Evolutionary conservation across 2,329 filamentous ascomycete genomes (phyloP).

Genomic region (Claviceps purpurea): DNA sequence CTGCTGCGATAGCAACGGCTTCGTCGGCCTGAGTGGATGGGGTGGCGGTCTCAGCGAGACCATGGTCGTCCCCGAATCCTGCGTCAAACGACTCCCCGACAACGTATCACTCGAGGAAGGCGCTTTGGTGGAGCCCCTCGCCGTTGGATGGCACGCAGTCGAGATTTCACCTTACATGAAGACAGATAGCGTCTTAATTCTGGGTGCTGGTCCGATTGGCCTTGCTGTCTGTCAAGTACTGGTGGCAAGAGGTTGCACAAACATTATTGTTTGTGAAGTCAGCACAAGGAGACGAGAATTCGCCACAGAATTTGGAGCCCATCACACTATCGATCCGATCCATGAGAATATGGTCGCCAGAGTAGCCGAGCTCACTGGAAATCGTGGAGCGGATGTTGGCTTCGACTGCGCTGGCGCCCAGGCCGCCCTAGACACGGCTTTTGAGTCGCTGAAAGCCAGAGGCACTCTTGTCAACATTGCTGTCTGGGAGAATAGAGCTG

Average conservation of each 20-base stretch:
- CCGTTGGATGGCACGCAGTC: conserved; percentile 32
- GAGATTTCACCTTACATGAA: conserved; percentile 28
- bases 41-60: conserved; percentile 42
- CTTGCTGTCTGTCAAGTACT: conserved; percentile 32
- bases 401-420: conserved; percentile 51
- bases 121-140: conserved; percentile 38
- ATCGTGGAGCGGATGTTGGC: conserved; percentile 40
- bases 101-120: conserved; percentile 36
- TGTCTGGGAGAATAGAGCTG: conserved; percentile 41
- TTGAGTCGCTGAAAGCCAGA: conserved; percentile 33
- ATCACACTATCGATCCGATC: conserved; percentile 27
- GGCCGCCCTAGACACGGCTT: conserved; percentile 31
- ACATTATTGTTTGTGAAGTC: conserved; percentile 34
- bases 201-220: conserved; percentile 37
- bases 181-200: conserved; percentile 30
- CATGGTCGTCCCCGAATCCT: conserved; percentile 35
- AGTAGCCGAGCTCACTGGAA: conserved; percentile 31
- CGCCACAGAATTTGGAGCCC: conserved; percentile 29
- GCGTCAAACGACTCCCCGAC: conserved; percentile 36
- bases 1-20: conserved; percentile 36
- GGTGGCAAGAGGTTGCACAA: conserved; percentile 31
- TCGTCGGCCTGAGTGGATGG: conserved; percentile 25
- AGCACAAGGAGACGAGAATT: conserved; percentile 26
- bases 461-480: conserved; percentile 52
- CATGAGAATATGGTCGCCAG: conserved; percentile 32